Base-by-base conservation (phyloP, 345 rosid species). In the Sonneratia caseolaris region DNA sequence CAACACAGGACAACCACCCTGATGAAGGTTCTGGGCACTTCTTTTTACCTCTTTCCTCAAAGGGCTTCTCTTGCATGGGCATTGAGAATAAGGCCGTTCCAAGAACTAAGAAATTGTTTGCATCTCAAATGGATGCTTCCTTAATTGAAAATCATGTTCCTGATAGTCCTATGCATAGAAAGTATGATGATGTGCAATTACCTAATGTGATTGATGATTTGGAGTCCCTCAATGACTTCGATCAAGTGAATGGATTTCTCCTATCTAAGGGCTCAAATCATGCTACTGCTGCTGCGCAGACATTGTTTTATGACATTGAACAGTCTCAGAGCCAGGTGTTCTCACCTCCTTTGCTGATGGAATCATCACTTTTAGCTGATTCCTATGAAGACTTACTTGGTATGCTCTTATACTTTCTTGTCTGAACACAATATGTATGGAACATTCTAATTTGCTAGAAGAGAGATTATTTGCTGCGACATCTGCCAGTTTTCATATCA, bases 311-410 rank as follows among this genome's bases (percentile, higher is more conserved):
- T 80, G 92, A 86, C 59, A 71, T 86, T 73, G 93, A 92, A 66
- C 97, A 86, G 72, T 67, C 76, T 35, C 83, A 81, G 72, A 90
- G 85, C 76, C 89, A 86, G 84, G 97, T 89, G 51, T 89, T 89
- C 77, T 95, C 99, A 12, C 98, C 99, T 64, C 99, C 92, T 82
- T 79, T 95, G 73, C 81, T 95, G 51, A 82, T 91, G 88, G 97
- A 90, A 73, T 79, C 93, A 22, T 84, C 90, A 42, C 70, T 95
- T 64, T 78, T 92, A 70, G 77, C 86, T 1, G 99, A 92, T 79
- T 59, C 93, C 55, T 90, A 89, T 70, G 99, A 95, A 75, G 98
- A 95, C 81, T 84, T 95, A 68, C 88, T 95, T 16, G 99, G 99
- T 95, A 88, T 73, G 83, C 1, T 35, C 4, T 13, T 62, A 32